Evolutionary conservation across 2,329 filamentous ascomycete species (phyloP), one percentile per base, ranked within the genome.

Genomic region (Aspergillus cejpii): DNA sequence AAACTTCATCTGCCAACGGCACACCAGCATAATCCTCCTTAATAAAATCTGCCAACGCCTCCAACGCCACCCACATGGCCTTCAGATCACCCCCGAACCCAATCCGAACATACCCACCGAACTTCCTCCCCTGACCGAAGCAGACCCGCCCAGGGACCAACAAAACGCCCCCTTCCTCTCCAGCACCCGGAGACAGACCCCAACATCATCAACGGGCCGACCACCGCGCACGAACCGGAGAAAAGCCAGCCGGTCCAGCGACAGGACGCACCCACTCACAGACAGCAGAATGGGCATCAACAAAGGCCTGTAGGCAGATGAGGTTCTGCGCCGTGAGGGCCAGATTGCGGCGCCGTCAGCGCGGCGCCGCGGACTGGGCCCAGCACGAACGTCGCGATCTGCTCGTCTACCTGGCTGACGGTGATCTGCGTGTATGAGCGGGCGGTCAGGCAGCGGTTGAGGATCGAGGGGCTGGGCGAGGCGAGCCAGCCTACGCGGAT

Each of bases 1-100:
- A n/a, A n/a, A n/a, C n/a, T n/a, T n/a, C n/a, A n/a, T 83, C 28
- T 8, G 28, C 28, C 28, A 15, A 8, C 6, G 28, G 28, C n/a
- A 31, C 28, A n/a, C 3, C n/a, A 6, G 14, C 28, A 15, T 31
- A 15, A 31, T 15, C 6, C n/a, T 31, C 28, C 6, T 4, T 10
- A 31, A 31, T 31, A 15, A 31, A 31, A 8, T n/a, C 14, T 10
- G 28, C 7, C 14, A 31, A 4, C 7, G 28, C 28, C 28, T 31
- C 28, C 28, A 31, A 5, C 0, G 28, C 28, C 10, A 15, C 6
- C 17, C 17, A n/a, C 28, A 31, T 14, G 17, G n/a, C 28, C 28
- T 8, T 12, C 1, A 14, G n/a, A 8, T 14, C 15, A 14, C 15
- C n/a, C 6, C 28, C 28, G 8, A 29, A 29, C 6, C 28, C 28